Percentiles rank a stretch among this genome's conserved stretches.
These are phyloP conservation scores for Leishmania tropica DNA, from an alignment of 208 protist species.

Conservation along the genomic window DNA sequence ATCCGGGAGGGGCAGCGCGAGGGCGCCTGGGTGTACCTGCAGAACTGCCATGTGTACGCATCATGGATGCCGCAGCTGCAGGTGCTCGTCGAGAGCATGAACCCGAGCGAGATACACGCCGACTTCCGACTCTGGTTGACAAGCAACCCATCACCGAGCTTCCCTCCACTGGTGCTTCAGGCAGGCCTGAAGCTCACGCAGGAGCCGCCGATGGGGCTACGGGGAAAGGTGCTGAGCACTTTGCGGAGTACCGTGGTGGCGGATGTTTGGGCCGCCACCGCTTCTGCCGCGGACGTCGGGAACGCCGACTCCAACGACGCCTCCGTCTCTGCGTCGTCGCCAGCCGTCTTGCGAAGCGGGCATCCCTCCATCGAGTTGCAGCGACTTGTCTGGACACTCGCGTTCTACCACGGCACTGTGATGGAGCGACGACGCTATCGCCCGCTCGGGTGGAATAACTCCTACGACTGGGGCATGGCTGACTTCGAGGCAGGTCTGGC, in stretches of 20 bases:
- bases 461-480: conserved; percentile 93
- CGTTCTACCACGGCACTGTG: conserved; percentile 92
- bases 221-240: conserved; percentile 89
- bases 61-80: conserved; percentile 95
- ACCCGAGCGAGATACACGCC: conserved; percentile 66
- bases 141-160: conserved; percentile 89
- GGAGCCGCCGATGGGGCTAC: conserved; percentile 96
- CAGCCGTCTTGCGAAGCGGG: background rate
- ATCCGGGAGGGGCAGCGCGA: conserved; percentile 76
- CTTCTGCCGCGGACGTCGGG: conserved; percentile 19
- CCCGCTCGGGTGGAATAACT: conserved; percentile 94
- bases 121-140: conserved; percentile 97
- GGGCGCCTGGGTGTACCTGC: conserved; percentile 95
- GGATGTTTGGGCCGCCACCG: conserved; percentile 62
- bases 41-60: conserved; percentile 96
- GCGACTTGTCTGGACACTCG: conserved; percentile 93
- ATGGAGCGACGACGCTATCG: conserved; percentile 94
- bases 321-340: background rate
- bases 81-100: conserved; percentile 84
- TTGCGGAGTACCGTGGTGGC: conserved; percentile 56
- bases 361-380: conserved; percentile 18
- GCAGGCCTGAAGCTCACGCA: conserved; percentile 95
- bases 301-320: background rate
- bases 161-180: conserved; percentile 94
- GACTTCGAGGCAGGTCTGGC: conserved; percentile 89